These are phyloP conservation scores for Prunus dulcis DNA, from an alignment of 306 rosid genomes.

Conservation along the genomic window DNA sequence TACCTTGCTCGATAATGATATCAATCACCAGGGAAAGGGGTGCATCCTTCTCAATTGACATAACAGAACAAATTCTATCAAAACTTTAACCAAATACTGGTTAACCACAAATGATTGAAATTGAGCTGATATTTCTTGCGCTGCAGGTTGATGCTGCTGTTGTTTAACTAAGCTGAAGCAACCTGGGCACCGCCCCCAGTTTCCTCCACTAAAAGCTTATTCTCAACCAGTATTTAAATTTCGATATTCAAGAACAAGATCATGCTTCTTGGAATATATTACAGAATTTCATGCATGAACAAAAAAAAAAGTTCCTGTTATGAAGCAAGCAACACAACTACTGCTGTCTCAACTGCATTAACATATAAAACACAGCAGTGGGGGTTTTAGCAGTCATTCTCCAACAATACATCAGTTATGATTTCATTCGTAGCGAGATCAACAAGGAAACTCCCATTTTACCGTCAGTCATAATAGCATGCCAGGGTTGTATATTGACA, in stretches of 20 bases:
- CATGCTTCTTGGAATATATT: background rate
- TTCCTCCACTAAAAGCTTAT: background rate
- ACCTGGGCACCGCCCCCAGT: background rate
- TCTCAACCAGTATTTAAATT: background rate
- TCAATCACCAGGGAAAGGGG: constrained; percentile 72
- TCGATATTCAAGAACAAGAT: background rate
- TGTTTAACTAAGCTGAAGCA: background rate
- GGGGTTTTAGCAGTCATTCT: background rate
- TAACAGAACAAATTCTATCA: background rate
- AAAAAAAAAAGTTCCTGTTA: background rate
- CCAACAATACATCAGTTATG: background rate
- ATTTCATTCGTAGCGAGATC: background rate
- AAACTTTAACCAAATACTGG: background rate
- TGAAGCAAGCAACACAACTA: background rate
- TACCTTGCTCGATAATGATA: constrained; percentile 85
- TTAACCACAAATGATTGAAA: background rate
- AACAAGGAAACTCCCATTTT: background rate
- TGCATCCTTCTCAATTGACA: constrained; percentile 47
- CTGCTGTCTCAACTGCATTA: background rate
- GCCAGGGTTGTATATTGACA: background rate
- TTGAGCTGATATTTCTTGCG: background rate
- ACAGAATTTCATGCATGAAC: background rate
- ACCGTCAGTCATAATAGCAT: too few species aligned
- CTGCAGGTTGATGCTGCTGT: background rate
- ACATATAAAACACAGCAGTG: background rate